Conservation (phyloP, 331 rosid species). For the Quercus phellos region DNA sequence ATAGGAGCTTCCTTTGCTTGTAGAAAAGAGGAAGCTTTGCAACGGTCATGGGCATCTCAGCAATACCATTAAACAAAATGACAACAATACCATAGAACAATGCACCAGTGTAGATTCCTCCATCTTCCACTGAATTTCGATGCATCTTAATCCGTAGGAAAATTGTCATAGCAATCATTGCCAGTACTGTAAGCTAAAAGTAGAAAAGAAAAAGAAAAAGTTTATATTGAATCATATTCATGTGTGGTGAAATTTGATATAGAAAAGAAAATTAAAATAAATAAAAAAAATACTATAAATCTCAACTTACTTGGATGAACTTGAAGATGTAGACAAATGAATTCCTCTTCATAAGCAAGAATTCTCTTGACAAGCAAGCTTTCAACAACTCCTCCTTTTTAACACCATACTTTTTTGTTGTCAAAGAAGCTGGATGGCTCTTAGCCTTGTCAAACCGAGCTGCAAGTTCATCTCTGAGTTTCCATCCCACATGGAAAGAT, state of each 20-base stretch:
- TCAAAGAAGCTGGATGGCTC: constrained; percentile 65
- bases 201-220: background rate
- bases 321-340: constrained; percentile 43
- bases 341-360: constrained; percentile 46
- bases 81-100: constrained; percentile 28
- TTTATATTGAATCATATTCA: background rate
- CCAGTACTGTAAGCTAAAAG: constrained; percentile 25
- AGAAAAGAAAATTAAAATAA: background rate
- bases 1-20: constrained; percentile 46
- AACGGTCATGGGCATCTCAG: constrained; percentile 41
- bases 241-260: background rate
- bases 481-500: constrained; percentile 50
- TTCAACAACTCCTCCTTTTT: constrained; percentile 27
- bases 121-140: constrained; percentile 25
- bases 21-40: constrained; percentile 40
- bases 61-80: constrained; percentile 35
- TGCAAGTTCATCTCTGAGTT: constrained; percentile 41
- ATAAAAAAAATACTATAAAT: background rate
- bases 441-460: constrained; percentile 48
- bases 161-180: constrained; percentile 28
- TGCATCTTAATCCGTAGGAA: constrained; percentile 46
- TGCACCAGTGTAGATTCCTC: constrained; percentile 37
- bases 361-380: constrained; percentile 43
- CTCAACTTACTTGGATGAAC: constrained; percentile 28
- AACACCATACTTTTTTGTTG: constrained; percentile 42